Evolutionary conservation across 1,284 basidiomycete species (phyloP), one percentile per base, ranked within the genome.

Genomic region (Sanghuangporus baumii): DNA sequence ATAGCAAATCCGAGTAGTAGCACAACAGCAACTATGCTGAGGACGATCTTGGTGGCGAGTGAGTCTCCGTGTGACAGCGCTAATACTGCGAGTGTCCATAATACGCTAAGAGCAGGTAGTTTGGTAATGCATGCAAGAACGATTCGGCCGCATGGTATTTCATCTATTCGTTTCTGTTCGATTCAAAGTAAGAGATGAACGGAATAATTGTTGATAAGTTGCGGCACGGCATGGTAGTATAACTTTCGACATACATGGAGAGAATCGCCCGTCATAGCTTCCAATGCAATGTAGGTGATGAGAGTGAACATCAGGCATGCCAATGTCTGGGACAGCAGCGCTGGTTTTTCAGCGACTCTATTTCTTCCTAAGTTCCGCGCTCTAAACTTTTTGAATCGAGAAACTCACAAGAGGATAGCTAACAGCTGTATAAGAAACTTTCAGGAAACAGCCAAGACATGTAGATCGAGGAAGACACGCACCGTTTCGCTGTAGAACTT

Each of bases 401-500:
- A 46, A 12, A 37, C 64, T 58, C 52, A 62, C 64, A 65, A 59
- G 11, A 65, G 56, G 2, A 65, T 50, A 6, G 60, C 7, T 23
- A 46, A 46, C 20, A 46, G 9, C n/a, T 23, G 40, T 12, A 37
- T n/a, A 48, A 34, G 37, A 11, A 57, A 36, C 20, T 26, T 14
- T 37, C n/a, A 56, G 23, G 6, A 11, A 38, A 8, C 31, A n/a
- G 2, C n/a, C 4, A n/a, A 43, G n/a, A 16, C 2, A 51, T 16
- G 3, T 6, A 34, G 18, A 3, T 60, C 1, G 2, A 59, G 5
- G 36, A 51, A 23, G 2, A 5, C 0, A 46, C 63, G 34, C 16
- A 65, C 64, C 52, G 60, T 65, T 50, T 65, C 64, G 40, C 61
- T 47, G 34, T 65, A 60, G 26, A 65, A 65, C 34, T 65, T 65